Percentiles rank a stretch among this genome's conserved stretches.
phyloP scores from a whole-genome alignment of 148 eudicot genomes.

The Fagopyrum homotropicum region DNA sequence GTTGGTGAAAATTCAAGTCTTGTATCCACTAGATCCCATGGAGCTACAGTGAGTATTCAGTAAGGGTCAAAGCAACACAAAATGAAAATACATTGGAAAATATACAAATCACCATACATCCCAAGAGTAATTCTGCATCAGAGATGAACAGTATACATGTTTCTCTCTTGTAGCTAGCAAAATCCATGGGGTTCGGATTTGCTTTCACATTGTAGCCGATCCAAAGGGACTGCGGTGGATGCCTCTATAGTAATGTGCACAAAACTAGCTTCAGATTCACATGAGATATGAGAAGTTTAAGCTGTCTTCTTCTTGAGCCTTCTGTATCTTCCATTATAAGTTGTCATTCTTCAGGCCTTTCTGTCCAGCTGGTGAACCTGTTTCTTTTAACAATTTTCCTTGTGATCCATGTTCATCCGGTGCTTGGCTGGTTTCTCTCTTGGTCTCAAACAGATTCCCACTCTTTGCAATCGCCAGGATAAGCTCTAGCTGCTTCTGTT shows the following conservation, averaged over 20 bases:
- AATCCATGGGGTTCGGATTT: no score
- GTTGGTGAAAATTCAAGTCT: no score
- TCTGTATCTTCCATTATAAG: slow-evolving; percentile 3
- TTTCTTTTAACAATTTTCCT: slow-evolving; percentile 20
- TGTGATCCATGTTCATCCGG: slow-evolving; percentile 16
- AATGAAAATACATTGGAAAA: no score
- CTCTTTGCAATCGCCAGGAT: slow-evolving; percentile 66
- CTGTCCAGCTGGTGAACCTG: slow-evolving; percentile 22
- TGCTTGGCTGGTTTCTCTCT: slow-evolving; percentile 25
- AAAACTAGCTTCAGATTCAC: not conserved
- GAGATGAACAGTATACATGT: no score
- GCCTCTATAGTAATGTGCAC: not conserved
- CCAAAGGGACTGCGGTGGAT: no score
- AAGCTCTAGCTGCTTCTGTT: slow-evolving; percentile 83
- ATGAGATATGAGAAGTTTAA: not conserved
- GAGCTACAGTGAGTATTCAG: no score
- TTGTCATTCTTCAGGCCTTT: slow-evolving; percentile 32
- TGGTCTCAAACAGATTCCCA: slow-evolving; percentile 49
- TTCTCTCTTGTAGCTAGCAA: no score
- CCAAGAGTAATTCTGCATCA: no score
- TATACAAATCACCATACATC: no score
- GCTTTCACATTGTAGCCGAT: no score
- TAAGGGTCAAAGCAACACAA: no score
- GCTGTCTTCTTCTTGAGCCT: not conserved
- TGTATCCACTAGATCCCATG: no score